Conservation (phyloP, 2,329 filamentous ascomycete genomes). For the Aspergillus costaricaensis region DNA sequence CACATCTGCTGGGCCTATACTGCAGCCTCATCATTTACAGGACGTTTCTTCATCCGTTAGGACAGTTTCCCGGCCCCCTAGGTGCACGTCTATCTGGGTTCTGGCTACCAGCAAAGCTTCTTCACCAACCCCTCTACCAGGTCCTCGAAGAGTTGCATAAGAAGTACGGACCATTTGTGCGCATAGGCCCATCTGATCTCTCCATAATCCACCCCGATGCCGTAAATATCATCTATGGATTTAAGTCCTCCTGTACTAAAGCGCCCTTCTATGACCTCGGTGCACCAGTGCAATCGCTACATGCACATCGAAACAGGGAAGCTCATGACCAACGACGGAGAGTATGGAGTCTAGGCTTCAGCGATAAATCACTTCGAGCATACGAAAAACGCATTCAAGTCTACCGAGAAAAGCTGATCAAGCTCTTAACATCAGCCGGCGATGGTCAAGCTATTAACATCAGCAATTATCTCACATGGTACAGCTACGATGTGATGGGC, state of each 20-base stretch:
- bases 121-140: background rate
- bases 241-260: conserved; percentile 44
- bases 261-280: conserved; percentile 44
- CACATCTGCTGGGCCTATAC: conserved; percentile 16
- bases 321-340: conserved; percentile 43
- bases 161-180: conserved; percentile 39
- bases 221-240: conserved; percentile 42
- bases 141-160: conserved; percentile 34
- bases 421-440: conserved; percentile 28
- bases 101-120: conserved; percentile 17
- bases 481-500: conserved; percentile 21
- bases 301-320: conserved; percentile 40
- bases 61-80: conserved; percentile 28
- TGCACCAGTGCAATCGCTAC: conserved; percentile 39
- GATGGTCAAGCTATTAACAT: conserved; percentile 37
- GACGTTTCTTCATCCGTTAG: conserved; percentile 17
- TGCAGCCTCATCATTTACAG: conserved; percentile 16
- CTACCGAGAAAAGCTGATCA: conserved; percentile 40
- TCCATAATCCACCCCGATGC: conserved; percentile 41
- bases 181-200: conserved; percentile 38
- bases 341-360: conserved; percentile 47
- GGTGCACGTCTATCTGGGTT: conserved; percentile 35
- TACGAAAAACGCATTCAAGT: conserved; percentile 43
- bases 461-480: conserved; percentile 37
- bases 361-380: conserved; percentile 42